Base-by-base conservation (phyloP, 2,329 filamentous ascomycete genomes). In the Xylaria sp. region DNA sequence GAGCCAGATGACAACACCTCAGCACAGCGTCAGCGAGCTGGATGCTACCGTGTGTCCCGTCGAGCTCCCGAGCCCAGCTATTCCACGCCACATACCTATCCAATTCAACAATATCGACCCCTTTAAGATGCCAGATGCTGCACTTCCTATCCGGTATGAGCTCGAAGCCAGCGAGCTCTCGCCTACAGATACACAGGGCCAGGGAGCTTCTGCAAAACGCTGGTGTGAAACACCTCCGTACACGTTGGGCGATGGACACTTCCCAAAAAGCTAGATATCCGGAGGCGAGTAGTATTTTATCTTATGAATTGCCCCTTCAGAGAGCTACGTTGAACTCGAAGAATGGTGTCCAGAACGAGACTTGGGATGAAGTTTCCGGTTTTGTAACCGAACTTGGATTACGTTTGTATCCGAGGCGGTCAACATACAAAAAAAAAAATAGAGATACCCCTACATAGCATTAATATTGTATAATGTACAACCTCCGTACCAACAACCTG, bases 41-140 rank as follows among this genome's bases (percentile, higher is more conserved):
- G 62, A 65, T 0, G 50, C 58, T 25, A 25, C 32, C 18, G 52
- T 53, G 6, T 48, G 28, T 18, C 59, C 60, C 23, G 56, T 62
- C 23, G 62, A 62, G 34, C 66, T 68, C 25, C 66, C 66, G 13
- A 68, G 66, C 20, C 66, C 66, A 25, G 66, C 62, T 25, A 61
- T 65, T 25, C 50, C 63, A 28, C 62, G 20, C 28, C 25, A 36
- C 13, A 41, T 28, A 39, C 43, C 55, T n/a, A 23, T 64, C 8
- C 48, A 48, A 20, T 65, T 67, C 28, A 32, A 60, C 8, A 60
- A 57, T 7, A 15, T 36, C 6, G 45, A 55, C 48, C 25, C 52
- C 2, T 61, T 67, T 23, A n/a, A 43, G 25, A 32, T 65, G 23
- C 56, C 65, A 2, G 41, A 57, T 28, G 9, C 61, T 36, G 48